Base-by-base conservation (phyloP, 139 green algal species). In the Coccomyxa sp. region DNA sequence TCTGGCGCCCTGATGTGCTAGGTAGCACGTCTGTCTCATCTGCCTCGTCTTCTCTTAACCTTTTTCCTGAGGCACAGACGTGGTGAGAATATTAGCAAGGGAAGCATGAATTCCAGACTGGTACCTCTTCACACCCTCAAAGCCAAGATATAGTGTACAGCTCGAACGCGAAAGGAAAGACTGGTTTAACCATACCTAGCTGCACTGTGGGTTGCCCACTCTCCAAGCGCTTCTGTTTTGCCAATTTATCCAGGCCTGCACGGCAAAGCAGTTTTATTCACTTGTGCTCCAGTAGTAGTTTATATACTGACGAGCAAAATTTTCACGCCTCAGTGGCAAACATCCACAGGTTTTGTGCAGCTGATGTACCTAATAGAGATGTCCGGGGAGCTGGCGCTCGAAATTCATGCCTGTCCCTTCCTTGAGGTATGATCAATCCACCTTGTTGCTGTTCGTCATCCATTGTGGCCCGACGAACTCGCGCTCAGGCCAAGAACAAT, bases 211-310 rank as follows among this genome's bases (percentile, higher is more conserved):
- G 18, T 30, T 91, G 86, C 13, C 83, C 85, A 3, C 88, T 82
- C 86, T 93, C 90, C 21, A 85, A 85, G 13, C 92, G 87, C 83
- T 95, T 95, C 71, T 90, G 85, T 16, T 79, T 84, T 13, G 91
- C 92, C 14, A 95, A 88, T 79, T 87, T 87, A 82, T 95, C 91
- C 59, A 95, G 77, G 4, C 92, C 92, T 95, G 90, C 82, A 84
- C 0, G 32, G 31, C 13, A 23, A 25, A 59, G 21, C 45, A 21
- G 57, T 21, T 83, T 7, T 38, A 28, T 23, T 23, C 28, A 13
- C 14, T 28, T 30, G 13, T 67, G 14, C 38, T 18, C 0, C 23
- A 59, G 60, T 63, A 28, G 13, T 0, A 18, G 30, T 83, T 14
- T 13, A 63, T 28, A 38, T 15, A 30, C 63, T 32, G 30, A 66